These are phyloP conservation scores for Quercus cerris DNA, from an alignment of 306 rosid species.

Conservation along the genomic window DNA sequence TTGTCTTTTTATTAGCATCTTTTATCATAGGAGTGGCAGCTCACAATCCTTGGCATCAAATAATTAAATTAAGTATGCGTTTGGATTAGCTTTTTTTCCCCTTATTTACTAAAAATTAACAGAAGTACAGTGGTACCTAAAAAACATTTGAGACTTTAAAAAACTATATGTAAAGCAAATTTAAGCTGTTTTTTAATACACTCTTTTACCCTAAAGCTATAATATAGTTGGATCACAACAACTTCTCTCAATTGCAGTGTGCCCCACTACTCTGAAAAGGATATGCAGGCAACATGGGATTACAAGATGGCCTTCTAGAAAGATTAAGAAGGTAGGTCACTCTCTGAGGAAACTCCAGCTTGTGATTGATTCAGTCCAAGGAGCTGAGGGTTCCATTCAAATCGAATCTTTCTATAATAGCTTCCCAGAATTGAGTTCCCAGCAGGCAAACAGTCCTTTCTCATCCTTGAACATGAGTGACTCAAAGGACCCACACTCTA, in stretches of 20 bases:
- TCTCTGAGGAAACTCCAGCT: constrained; percentile 62
- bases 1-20: no score
- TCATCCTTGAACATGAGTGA: constrained; percentile 17
- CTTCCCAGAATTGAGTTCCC: constrained; percentile 53
- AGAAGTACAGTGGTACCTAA: no score
- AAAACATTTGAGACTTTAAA: no score
- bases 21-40: no score
- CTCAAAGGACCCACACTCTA: constrained; percentile 11
- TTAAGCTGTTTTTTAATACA: no score
- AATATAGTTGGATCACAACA: neutral
- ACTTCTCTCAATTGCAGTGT: constrained; percentile 34
- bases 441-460: constrained; percentile 2
- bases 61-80: no score
- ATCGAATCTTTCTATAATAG: constrained; percentile 52
- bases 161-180: no score
- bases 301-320: constrained; percentile 64
- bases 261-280: constrained; percentile 71
- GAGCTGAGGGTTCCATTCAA: constrained; percentile 62
- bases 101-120: no score
- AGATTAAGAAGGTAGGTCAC: constrained; percentile 67
- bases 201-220: neutral
- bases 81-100: no score
- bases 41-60: no score
- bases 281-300: constrained; percentile 76
- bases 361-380: constrained; percentile 63